Evolutionary conservation across 345 rosid species (phyloP).

Genomic region (Aquilaria malaccensis): DNA sequence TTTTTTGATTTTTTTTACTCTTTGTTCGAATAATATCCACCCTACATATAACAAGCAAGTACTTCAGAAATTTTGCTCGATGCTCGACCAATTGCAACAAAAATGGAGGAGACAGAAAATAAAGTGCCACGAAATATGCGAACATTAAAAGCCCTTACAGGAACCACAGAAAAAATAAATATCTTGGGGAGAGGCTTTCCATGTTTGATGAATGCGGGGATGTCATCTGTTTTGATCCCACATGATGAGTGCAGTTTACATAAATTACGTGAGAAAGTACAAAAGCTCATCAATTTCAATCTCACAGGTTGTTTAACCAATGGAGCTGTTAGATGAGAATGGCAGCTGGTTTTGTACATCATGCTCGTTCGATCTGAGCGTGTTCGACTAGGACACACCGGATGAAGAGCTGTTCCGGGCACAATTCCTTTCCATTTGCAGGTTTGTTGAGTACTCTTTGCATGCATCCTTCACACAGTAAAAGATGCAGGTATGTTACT

Average conservation of each 20-base stretch:
- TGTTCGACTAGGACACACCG: constrained; percentile 28
- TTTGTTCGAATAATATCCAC: no score
- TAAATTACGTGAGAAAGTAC: constrained; percentile 16
- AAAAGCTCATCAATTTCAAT: constrained; percentile 19
- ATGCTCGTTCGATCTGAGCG: constrained; percentile 3
- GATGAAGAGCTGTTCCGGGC: constrained; percentile 29
- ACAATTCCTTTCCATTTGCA: constrained; percentile 25
- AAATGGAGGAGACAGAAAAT: background rate
- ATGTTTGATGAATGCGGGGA: background rate
- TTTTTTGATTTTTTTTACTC: no score
- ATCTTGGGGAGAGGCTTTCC: background rate
- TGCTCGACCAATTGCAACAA: no score
- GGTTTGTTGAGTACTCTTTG: constrained; percentile 23
- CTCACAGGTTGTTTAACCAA: constrained; percentile 12
- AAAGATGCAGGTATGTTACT: constrained; percentile 3
- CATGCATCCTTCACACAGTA: constrained; percentile 31
- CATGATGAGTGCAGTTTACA: constrained; percentile 14
- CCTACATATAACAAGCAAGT: no score
- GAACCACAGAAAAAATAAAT: background rate
- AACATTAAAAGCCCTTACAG: no score
- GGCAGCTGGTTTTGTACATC: constrained; percentile 8
- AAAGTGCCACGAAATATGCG: no score
- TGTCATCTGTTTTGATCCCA: constrained; percentile 5
- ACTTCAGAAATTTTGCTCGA: no score
- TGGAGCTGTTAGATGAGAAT: background rate